Base-by-base conservation (phyloP, 1,284 basidiomycete species). In the Tetrapyrgos nigripes region DNA sequence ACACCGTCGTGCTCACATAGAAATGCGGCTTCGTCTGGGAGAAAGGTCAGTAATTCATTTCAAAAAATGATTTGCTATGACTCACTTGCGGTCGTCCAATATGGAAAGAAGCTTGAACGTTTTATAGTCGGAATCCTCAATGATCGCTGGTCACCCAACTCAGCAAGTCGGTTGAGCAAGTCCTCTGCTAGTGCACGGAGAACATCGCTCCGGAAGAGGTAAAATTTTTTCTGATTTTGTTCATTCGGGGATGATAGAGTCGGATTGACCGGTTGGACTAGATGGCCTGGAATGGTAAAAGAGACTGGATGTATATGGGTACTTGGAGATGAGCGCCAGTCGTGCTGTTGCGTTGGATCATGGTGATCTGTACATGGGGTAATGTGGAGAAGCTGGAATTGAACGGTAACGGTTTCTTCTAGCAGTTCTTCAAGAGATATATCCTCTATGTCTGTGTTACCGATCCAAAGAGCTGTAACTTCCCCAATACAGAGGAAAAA, bases 401-500 rank as follows among this genome's bases (percentile, higher is more conserved):
- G 64, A 1, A 73, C 40, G 3, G 50, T 55, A 13, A 66, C 62
- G 0, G 56, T 62, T 0, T 61, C 57, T 47, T 73, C 68, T 0
- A 2, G 19, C 1, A 73, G 57, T 14, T 67, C 59, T n/a, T 67
- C 58, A 3, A 66, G 11, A n/a, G 10, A 27, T 9, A 73, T 19
- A 6, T 65, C 31, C 1, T 61, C 53, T 1, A 69, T 60, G 13
- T 63, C 48, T 23, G 63, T 21, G 1, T 57, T 57, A 49, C 70
- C 65, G 21, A 68, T 44, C 9, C 49, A 47, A 9, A 72, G 54
- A 4, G 61, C 57, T 24, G 65, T 68, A 9, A 72, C 64, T 29
- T 72, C 70, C 0, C 66, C 68, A 50, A 74, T 50, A 27, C 65
- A 67, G 3, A 73, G 58, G 58, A 67, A 72, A 23, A 69, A 23